Evolutionary conservation across 441 rosid species (phyloP), one percentile per base, ranked within the genome.

Genomic region (Flueggea neowawraea): DNA sequence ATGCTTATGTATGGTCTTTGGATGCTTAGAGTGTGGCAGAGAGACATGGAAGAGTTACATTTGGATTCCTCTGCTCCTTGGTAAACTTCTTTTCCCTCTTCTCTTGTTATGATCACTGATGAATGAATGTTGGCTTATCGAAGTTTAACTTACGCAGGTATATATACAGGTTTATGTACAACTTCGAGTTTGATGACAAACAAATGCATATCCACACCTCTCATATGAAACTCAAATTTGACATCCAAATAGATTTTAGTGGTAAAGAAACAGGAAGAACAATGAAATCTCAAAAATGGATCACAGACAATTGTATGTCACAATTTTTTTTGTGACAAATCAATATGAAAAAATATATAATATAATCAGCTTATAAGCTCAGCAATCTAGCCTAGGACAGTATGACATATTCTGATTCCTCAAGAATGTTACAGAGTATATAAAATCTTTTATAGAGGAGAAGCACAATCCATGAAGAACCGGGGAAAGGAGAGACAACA

Each of bases 11-110:
- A n/a, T n/a, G n/a, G n/a, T n/a, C n/a, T n/a, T n/a, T n/a, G n/a
- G 98, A 65, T 88, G 64, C 58, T 78, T 43, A 69, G 83, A 72
- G 82, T 63, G 50, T 87, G 96, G 95, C 74, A 77, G 63, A 80
- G 83, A 65, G 82, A 84, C 70, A 74, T 65, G 62, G 82, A 80
- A 49, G 68, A 67, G 36, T 63, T 75, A 12, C 84, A 89, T 10
- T 53, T 67, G 55, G 65, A 59, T 67, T 73, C 50, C 33, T 43
- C 77, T 52, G 69, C 67, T 70, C n/a, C n/a, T n/a, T n/a, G n/a
- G n/a, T n/a, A n/a, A n/a, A n/a, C n/a, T n/a, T n/a, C n/a, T n/a
- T n/a, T 41, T 12, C 66, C 47, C 16, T 70, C 10, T 58, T 48
- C 52, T 54, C 53, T 49, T 41, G 2, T 49, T 33, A 10, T 60